These are phyloP conservation scores for Paspalum notatum DNA, from an alignment of 176 grass and related monocot genomes.

Conservation along the genomic window DNA sequence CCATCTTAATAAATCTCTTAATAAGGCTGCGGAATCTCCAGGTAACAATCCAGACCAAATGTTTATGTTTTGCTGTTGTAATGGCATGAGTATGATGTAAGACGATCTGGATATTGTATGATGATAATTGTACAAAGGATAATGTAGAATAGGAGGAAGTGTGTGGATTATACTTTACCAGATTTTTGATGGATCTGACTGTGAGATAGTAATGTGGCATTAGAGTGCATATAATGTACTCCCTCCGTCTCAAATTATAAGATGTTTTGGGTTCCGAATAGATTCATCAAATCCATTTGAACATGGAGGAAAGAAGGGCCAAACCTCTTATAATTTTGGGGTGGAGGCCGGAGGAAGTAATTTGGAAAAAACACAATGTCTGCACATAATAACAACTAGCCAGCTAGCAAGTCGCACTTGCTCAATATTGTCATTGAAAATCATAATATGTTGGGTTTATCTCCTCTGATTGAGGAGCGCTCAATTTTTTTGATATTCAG, in stretches of 20 bases:
- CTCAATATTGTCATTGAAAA: background rate
- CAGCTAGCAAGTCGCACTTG: background rate
- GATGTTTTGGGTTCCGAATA: background rate
- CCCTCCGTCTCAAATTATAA: background rate
- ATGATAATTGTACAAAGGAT: conserved; percentile 9
- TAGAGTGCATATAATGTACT: conserved; percentile 5
- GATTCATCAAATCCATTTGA: no score
- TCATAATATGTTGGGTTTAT: background rate
- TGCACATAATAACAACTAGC: background rate
- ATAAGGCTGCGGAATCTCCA: conserved; percentile 91
- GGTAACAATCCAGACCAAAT: conserved; percentile 53
- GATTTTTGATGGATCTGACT: background rate
- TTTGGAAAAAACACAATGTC: conserved; percentile 13
- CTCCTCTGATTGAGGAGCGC: background rate
- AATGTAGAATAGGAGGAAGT: conserved; percentile 6
- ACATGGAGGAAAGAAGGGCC: no score
- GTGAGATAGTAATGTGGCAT: background rate
- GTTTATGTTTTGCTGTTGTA: background rate
- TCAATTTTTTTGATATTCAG: background rate
- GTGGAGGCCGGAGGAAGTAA: background rate
- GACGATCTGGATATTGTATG: conserved; percentile 9
- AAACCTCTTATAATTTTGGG: no score
- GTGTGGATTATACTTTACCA: background rate
- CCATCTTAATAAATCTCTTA: conserved; percentile 88
- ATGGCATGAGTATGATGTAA: conserved; percentile 5